phyloP scores from a whole-genome alignment of 805 yeast species.

The Candida cerambycidarum region DNA sequence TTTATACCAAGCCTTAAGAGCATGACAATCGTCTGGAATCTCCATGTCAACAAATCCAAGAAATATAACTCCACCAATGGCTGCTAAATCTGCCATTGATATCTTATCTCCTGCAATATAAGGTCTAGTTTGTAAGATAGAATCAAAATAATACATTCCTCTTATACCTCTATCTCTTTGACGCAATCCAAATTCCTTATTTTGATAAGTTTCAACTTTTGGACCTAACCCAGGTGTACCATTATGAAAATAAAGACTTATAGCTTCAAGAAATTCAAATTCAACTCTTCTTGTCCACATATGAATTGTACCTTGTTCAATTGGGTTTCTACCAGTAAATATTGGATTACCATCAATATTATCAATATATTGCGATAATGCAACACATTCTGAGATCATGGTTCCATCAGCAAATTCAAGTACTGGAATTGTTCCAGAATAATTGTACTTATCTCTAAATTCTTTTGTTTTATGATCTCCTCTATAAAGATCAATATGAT shows the following conservation, averaged over 20 bases:
- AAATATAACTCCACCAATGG: slow-evolving; percentile 5
- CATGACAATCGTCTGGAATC: slow-evolving; percentile 5
- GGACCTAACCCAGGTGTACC: slow-evolving; percentile 9
- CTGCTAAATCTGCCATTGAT: slow-evolving; percentile 10
- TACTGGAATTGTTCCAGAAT: slow-evolving; percentile 8
- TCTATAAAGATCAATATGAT: slow-evolving; percentile 3
- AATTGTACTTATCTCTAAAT: background rate
- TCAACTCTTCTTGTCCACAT: slow-evolving; percentile 10
- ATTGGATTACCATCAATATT: slow-evolving; percentile 7
- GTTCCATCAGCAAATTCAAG: slow-evolving; percentile 10
- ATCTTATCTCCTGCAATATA: slow-evolving; percentile 8
- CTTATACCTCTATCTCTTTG: slow-evolving; percentile 2
- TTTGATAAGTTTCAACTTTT: slow-evolving; percentile 5
- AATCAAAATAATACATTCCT: slow-evolving; percentile 3
- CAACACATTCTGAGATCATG: slow-evolving; percentile 1
- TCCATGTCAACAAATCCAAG: slow-evolving; percentile 4
- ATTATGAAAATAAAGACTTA: slow-evolving; percentile 7
- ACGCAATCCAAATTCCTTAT: slow-evolving; percentile 5
- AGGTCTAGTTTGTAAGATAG: slow-evolving; percentile 6
- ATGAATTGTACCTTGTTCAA: slow-evolving; percentile 6
- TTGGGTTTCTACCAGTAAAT: slow-evolving; percentile 6
- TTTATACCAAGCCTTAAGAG: slow-evolving; percentile 4
- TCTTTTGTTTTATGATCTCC: slow-evolving; percentile 9
- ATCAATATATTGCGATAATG: slow-evolving; percentile 6
- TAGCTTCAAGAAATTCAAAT: slow-evolving; percentile 6